Base-by-base conservation (phyloP, 1,139 yeast species). In the Taphrina communis region DNA sequence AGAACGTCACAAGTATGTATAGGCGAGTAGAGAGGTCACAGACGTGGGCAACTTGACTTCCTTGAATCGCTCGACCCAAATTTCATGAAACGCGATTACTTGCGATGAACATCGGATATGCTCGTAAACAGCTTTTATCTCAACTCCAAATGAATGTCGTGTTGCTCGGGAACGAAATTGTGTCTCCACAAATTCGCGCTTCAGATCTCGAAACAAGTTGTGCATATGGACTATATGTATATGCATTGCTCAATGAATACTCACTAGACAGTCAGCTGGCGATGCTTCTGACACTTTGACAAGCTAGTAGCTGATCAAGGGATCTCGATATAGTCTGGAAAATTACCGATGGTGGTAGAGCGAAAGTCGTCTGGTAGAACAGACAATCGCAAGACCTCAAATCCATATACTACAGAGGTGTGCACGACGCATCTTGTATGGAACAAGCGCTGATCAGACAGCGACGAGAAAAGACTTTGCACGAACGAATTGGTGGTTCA, bases 181-280 rank as follows among this genome's bases (percentile, higher is more conserved):
- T n/a, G 48, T 14, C 48, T 44, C 48, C 48, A 44, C 48, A 44
- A 44, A 44, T n/a, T n/a, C 19, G 48, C 48, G 48, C 48, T 44
- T 44, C 19, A 44, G 48, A 44, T 44, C 48, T 44, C 19, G 48
- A 12, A 44, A 44, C 48, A 44, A 44, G 48, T 44, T 11, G 19
- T 4, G 31, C 4, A 25, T 25, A 4, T 4, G 31, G 4, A 25
- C 4, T 4, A 25, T 25, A 25, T 25, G 4, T 25, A 39, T 6
- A 39, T 39, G 42, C 14, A 39, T 14, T 4, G 31, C 4, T 25
- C 42, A 39, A 3, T 39, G 42, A 39, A 39, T 39, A 2, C 3
- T 39, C 42, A 39, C 6, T 11, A 14, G 31, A 25, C 31, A 25
- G 31, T 25, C 31, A 4, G 31, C 31, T 25, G 31, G 4, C 31